Evolutionary conservation across 148 eudicot genomes (phyloP).

Genomic region (Hydrangea macrophylla): DNA sequence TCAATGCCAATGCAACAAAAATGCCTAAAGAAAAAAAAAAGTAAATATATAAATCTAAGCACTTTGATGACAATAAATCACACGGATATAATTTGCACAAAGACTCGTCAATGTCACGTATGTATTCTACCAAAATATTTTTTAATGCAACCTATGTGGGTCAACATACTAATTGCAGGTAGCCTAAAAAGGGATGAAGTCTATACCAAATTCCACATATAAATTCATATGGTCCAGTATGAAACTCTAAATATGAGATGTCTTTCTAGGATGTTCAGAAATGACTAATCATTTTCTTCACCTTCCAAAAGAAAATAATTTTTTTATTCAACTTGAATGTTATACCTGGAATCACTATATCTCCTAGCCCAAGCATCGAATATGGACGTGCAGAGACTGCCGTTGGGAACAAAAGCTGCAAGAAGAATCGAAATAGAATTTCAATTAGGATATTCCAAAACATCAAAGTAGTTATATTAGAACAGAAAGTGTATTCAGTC

Average conservation of each 20-base stretch:
- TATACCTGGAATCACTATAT: slow-evolving; percentile 98
- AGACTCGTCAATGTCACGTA: background rate
- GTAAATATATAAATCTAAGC: slow-evolving; percentile 14
- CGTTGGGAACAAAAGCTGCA: slow-evolving; percentile 98
- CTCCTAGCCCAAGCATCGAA: slow-evolving; percentile 98
- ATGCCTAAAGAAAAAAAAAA: slow-evolving; percentile 53
- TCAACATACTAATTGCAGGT: background rate
- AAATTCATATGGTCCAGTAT: background rate
- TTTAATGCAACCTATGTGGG: background rate
- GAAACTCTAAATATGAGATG: background rate
- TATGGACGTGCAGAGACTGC: slow-evolving; percentile 70
- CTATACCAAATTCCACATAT: too few relatives aligned
- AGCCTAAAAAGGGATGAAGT: background rate
- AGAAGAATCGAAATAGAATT: slow-evolving; percentile 9
- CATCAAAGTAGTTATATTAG: background rate
- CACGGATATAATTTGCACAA: background rate
- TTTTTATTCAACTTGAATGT: slow-evolving; percentile 6
- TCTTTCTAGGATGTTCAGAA: slow-evolving; percentile 6
- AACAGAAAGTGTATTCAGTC: background rate
- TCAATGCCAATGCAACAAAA: slow-evolving; percentile 95
- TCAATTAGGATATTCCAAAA: background rate
- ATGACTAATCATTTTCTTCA: slow-evolving; percentile 7
- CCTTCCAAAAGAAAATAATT: background rate
- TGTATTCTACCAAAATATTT: background rate
- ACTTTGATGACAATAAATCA: too few relatives aligned